Evolutionary conservation across 345 rosid genomes (phyloP).

Genomic region (Psidium friedrichsthalianum): DNA sequence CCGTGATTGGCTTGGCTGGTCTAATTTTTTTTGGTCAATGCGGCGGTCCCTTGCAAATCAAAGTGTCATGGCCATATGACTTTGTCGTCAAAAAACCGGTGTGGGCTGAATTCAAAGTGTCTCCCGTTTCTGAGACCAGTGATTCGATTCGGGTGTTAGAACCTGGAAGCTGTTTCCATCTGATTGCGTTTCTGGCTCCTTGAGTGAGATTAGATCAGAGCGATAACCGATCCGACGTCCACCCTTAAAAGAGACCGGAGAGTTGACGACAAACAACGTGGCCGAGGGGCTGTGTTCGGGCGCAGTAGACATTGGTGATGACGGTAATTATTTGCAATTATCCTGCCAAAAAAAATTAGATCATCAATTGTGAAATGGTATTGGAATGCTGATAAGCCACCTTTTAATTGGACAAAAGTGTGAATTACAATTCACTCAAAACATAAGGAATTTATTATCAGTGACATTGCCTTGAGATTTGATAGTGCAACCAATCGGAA

Average conservation of each 20-base stretch:
- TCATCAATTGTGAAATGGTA: neutral
- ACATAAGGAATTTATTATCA: neutral
- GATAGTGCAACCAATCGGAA: neutral
- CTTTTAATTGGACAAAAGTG: neutral
- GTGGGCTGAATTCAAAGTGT: too few relatives aligned
- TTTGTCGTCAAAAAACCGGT: too few relatives aligned
- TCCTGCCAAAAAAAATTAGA: neutral
- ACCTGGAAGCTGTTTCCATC: too few relatives aligned
- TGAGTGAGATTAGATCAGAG: too few relatives aligned
- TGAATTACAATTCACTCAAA: neutral
- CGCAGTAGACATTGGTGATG: neutral
- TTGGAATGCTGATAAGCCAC: neutral
- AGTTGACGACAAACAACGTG: neutral
- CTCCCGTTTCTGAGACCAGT: too few relatives aligned
- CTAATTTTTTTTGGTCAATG: too few relatives aligned
- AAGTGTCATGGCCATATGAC: too few relatives aligned
- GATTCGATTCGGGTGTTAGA: too few relatives aligned
- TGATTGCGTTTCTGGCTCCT: too few relatives aligned
- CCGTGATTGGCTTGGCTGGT: too few relatives aligned
- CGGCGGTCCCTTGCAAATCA: too few relatives aligned
- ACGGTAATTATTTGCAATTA: neutral
- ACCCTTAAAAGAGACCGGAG: neutral
- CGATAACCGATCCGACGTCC: too few relatives aligned
- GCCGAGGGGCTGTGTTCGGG: neutral
- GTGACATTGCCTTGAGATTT: neutral